A percentile compares a stretch with the other conserved stretches of the same genome.
These are phyloP conservation scores for Dillenia suffruticosa DNA, from an alignment of 164 flowering plant species.

Conservation along the genomic window DNA sequence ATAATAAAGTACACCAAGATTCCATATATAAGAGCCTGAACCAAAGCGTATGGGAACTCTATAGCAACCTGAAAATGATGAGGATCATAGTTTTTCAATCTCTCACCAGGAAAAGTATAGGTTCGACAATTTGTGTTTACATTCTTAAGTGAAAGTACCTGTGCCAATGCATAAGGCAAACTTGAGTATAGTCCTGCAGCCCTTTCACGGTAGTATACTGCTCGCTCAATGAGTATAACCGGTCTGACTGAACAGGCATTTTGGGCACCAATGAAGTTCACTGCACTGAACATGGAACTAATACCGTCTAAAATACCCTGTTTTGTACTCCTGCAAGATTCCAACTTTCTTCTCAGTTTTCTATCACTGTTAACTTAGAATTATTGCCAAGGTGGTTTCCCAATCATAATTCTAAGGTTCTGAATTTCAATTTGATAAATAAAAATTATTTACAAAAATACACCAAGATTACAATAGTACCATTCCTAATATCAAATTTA, in stretches of 20 bases:
- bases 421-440: too few species aligned
- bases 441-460: too few species aligned
- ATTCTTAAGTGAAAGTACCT: conserved; percentile 20
- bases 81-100: too few species aligned
- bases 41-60: conserved; percentile 46
- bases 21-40: conserved; percentile 38
- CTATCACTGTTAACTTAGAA: too few species aligned
- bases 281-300: conserved; percentile 63
- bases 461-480: too few species aligned
- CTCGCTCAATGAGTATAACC: conserved; percentile 50
- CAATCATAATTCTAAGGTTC: too few species aligned
- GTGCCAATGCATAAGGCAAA: conserved; percentile 56
- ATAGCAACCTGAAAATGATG: conserved; percentile 30
- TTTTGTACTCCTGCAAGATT: conserved; percentile 18
- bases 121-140: too few species aligned
- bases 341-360: too few species aligned
- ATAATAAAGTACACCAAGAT: conserved; percentile 59
- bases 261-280: conserved; percentile 46
- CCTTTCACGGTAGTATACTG: conserved; percentile 57
- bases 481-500: too few species aligned
- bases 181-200: conserved; percentile 68
- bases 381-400: too few species aligned
- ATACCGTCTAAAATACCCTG: conserved; percentile 52
- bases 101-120: too few species aligned
- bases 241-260: conserved; percentile 58